phyloP scores from a whole-genome alignment of 805 yeast species.

The Spathaspora sp. region DNA sequence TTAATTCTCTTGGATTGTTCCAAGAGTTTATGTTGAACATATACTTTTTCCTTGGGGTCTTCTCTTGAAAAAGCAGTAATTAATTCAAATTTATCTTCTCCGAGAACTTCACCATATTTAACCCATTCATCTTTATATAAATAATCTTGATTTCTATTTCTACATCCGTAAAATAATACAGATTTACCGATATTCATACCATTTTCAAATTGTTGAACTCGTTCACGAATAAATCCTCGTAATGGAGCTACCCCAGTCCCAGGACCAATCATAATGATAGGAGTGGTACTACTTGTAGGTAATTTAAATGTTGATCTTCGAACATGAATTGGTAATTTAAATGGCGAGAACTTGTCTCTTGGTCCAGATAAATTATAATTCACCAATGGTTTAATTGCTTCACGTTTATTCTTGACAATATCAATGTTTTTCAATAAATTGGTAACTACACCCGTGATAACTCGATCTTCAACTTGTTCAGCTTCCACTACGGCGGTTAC shows the following conservation, averaged over 20 bases:
- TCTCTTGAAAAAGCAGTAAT: constrained; percentile 87
- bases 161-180: constrained; percentile 82
- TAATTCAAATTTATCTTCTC: constrained; percentile 57
- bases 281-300: constrained; percentile 79
- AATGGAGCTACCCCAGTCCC: constrained; percentile 99
- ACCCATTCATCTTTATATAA: constrained; percentile 90
- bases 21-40: constrained; percentile 77
- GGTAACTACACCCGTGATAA: constrained; percentile 85
- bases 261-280: constrained; percentile 92
- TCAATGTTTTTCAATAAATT: constrained; percentile 77
- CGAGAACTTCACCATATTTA: constrained; percentile 58
- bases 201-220: constrained; percentile 49
- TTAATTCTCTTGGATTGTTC: constrained; percentile 54
- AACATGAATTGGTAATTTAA: constrained; percentile 82
- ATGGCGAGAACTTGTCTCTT: constrained; percentile 49
- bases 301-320: constrained; percentile 93
- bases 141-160: constrained; percentile 75
- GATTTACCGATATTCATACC: constrained; percentile 57
- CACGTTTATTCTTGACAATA: constrained; percentile 48
- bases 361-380: constrained; percentile 84
- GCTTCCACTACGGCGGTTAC: constrained; percentile 92
- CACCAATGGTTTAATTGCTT: constrained; percentile 39
- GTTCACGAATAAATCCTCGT: constrained; percentile 91
- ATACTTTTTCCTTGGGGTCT: constrained; percentile 49
- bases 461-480: constrained; percentile 24